A percentile compares a stretch with the other conserved stretches of the same genome.
Conservation (phyloP, 1,284 basidiomycete genomes). For the Fomitopsis pinicola region DNA sequence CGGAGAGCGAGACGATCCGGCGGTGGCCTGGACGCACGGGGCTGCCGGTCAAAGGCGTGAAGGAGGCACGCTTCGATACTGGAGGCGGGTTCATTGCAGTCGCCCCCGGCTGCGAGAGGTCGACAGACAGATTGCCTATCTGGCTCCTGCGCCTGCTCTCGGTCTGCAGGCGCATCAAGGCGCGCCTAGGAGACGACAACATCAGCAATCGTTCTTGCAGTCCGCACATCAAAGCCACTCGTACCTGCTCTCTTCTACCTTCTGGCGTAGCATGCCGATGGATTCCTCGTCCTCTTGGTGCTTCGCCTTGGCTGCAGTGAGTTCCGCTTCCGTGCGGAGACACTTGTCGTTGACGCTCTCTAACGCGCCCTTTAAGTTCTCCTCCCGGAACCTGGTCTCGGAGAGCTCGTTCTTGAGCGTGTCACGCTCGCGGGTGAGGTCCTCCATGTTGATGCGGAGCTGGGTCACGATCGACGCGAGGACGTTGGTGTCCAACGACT, state of each 20-base stretch:
- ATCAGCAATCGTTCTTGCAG: neutral
- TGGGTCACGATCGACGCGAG: constrained; percentile 70
- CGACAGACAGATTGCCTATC: constrained; percentile 43
- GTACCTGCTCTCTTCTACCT: constrained; percentile 88
- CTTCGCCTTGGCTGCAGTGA: constrained; percentile 55
- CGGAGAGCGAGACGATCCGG: constrained; percentile 67
- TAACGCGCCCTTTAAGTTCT: constrained; percentile 55
- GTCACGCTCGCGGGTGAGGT: constrained; percentile 65
- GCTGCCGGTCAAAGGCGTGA: constrained; percentile 62
- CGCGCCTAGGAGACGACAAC: constrained; percentile 47
- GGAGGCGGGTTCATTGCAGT: constrained; percentile 35
- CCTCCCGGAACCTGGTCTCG: constrained; percentile 48
- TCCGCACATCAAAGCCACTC: constrained; percentile 16
- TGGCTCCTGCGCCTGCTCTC: constrained; percentile 69
- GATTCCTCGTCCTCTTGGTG: constrained; percentile 78
- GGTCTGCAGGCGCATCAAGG: constrained; percentile 87
- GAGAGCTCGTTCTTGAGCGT: constrained; percentile 49
- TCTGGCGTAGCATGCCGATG: constrained; percentile 74
- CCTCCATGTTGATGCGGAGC: constrained; percentile 55
- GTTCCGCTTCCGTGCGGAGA: constrained; percentile 53
- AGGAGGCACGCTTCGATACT: constrained; percentile 65
- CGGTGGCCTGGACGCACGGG: constrained; percentile 50
- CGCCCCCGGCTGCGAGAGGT: constrained; percentile 47
- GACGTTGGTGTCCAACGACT: constrained; percentile 68
- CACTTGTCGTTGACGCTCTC: constrained; percentile 62